A percentile compares a stretch with the other conserved stretches of the same genome.
phyloP scores from a whole-genome alignment of 1,139 yeast species.

The Sugiyamaella sp. region DNA sequence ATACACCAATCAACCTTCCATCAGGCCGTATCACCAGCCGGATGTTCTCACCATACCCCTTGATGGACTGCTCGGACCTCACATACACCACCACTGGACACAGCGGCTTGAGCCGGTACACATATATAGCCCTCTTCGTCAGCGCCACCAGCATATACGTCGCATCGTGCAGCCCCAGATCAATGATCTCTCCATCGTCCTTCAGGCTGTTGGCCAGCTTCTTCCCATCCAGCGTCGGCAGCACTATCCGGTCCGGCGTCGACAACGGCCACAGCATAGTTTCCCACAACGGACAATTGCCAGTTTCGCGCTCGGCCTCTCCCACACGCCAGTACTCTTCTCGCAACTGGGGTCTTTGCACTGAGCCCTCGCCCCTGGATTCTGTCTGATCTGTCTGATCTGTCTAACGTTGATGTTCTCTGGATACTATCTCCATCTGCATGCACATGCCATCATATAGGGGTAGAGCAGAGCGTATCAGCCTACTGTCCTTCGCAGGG shows the following conservation, averaged over 20 bases:
- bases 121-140: conserved; percentile 31
- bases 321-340: conserved; percentile 32
- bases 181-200: conserved; percentile 25
- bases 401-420: too few relatives aligned
- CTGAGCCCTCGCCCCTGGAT: too few relatives aligned
- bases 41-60: conserved; percentile 38
- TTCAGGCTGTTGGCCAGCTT: conserved; percentile 3
- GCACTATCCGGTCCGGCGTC: conserved; percentile 14
- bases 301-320: too few relatives aligned
- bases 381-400: too few relatives aligned
- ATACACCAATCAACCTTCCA: conserved; percentile 40
- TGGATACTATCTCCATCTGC: too few relatives aligned
- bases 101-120: conserved; percentile 36
- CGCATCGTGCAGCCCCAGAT: conserved; percentile 29
- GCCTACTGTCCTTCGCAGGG: too few relatives aligned
- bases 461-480: too few relatives aligned
- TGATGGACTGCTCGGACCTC: conserved; percentile 37
- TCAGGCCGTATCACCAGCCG: conserved; percentile 40
- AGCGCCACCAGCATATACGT: conserved; percentile 28
- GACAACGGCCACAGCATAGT: conserved; percentile 21
- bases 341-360: too few relatives aligned
- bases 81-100: conserved; percentile 42
- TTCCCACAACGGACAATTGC: conserved; percentile 29
- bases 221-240: conserved; percentile 11
- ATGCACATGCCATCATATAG: too few relatives aligned